Base-by-base conservation (phyloP, 768 basidiomycete species). In the Termitomyces sp. region DNA sequence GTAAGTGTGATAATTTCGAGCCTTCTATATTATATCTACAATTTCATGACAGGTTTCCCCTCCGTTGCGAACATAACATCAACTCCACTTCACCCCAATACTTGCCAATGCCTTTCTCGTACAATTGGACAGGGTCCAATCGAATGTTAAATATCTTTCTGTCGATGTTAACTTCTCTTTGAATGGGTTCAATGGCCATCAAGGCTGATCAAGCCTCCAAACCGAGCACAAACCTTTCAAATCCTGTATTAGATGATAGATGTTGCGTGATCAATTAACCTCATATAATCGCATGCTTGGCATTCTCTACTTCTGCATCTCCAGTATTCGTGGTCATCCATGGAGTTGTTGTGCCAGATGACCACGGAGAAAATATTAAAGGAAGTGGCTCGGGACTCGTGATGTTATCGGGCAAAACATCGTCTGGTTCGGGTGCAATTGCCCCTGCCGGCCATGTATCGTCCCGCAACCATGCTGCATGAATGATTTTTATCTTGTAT, bases 381-480 rank as follows among this genome's bases (percentile, higher is more conserved):
- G 64, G 55, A 20, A 61, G 46, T 6, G 60, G 58, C 18, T 60
- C 58, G 7, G 61, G 51, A 33, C 46, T 46, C 41, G 57, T 36
- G 35, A 49, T 56, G 9, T 61, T 52, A 48, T 63, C 65, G 33
- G 64, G 65, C 14, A 75, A 62, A 47, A 76, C 74, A 46, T 87
- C 82, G 63, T 88, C 87, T 14, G 86, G 77, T 53, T 84, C 82
- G 9, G 83, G 86, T n/a, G 72, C 87, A 3, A 74, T 70, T 38
- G 80, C 74, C 18, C 81, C 84, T 40, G 72, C 70, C 20, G 90
- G 90, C 90, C 90, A 92, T 46, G 86, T 90, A 50, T 82, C 76
- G 59, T 92, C 89, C 52, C 82, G 82, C 47, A 88, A 69, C 90
- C 90, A 92, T 36, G 85, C 84, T 35, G 85, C 80, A 63, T 88